Evolutionary conservation across 192 early-diverging fungal genomes (phyloP).

Genomic region (Globomyces pollinis-pini): DNA sequence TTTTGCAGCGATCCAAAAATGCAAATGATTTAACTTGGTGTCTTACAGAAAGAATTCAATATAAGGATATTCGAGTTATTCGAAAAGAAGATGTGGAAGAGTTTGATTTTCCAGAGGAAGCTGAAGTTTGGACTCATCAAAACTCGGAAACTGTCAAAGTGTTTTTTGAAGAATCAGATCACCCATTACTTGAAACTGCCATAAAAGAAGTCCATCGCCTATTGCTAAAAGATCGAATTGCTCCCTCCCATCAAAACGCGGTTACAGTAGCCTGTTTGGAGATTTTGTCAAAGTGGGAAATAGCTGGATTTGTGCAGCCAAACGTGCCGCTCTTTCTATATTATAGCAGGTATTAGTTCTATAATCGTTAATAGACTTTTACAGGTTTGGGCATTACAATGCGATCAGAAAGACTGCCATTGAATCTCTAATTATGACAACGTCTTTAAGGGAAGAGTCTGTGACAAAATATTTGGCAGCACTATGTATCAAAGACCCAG

Average conservation of each 20-base stretch:
- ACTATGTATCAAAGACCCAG: conserved; percentile 56
- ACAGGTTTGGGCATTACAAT: conserved; percentile 63
- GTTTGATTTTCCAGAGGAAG: conserved; percentile 14
- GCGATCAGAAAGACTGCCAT: conserved; percentile 65
- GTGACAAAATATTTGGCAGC: conserved; percentile 48
- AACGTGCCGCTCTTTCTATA: conserved; percentile 64
- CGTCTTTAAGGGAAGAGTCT: conserved; percentile 41
- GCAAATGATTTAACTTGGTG: not conserved
- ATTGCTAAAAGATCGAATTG: conserved; percentile 67
- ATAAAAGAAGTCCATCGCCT: conserved; percentile 71
- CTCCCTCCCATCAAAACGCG: conserved; percentile 80
- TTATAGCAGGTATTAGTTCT: too few species aligned
- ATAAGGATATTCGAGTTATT: not conserved
- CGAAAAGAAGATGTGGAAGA: conserved; percentile 27
- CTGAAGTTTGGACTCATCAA: not conserved
- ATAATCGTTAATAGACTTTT: too few species aligned
- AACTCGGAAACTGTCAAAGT: conserved; percentile 7
- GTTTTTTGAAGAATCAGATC: conserved; percentile 21
- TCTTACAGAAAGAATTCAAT: not conserved
- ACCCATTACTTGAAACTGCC: conserved; percentile 43
- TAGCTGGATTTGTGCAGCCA: conserved; percentile 54
- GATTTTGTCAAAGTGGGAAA: conserved; percentile 60
- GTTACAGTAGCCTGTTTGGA: conserved; percentile 77
- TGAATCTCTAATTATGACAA: conserved; percentile 67
- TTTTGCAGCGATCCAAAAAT: conserved; percentile 33